Evolutionary conservation across 2,329 filamentous ascomycete genomes (phyloP), one percentile per base, ranked within the genome.

Genomic region (Colletotrichum sojae): DNA sequence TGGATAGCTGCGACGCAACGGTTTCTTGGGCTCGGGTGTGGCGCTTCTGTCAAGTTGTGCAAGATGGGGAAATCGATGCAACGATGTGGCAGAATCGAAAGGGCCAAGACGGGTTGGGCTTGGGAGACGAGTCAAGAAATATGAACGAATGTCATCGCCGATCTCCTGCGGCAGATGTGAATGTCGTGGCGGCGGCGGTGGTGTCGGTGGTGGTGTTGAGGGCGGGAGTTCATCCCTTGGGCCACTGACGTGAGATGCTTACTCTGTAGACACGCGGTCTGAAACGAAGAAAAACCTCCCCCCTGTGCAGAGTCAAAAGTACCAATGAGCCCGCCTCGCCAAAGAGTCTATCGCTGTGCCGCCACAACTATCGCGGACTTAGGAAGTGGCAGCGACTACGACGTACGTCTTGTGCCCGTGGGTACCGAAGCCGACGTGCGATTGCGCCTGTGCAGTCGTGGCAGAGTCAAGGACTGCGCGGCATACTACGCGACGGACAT

Each of bases 221-320:
- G 25, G 59, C 46, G 22, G 25, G 45, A 64, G 48, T 48, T 49
- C 55, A 65, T 69, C 22, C 66, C 66, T 55, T 46, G 31, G 31
- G 31, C 6, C n/a, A 43, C 51, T 48, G 59, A 67, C 53, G 48
- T n/a, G 61, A 36, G 31, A 69, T 65, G 54, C 22, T 43, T n/a
- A 36, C 31, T 10, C 8, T 36, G 31, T 9, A 63, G 58, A 63
- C 45, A 63, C 52, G 64, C 51, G 39, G 45, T 52, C 27, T 51
- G 63, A 63, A 63, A 67, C 58, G 49, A 51, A 51, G n/a, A 49
- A 31, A 27, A 9, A 16, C 22, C 45, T 25, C 13, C 45, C 56
- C 31, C 58, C 36, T 56, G 58, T 20, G 15, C 31, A 36, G 31
- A 15, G 40, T 13, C 40, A 43, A 15, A 43, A 43, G 40, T 43